These are phyloP conservation scores for Emericellopsis terricola DNA, from an alignment of 495 filamentous ascomycete species.

Conservation along the genomic window DNA sequence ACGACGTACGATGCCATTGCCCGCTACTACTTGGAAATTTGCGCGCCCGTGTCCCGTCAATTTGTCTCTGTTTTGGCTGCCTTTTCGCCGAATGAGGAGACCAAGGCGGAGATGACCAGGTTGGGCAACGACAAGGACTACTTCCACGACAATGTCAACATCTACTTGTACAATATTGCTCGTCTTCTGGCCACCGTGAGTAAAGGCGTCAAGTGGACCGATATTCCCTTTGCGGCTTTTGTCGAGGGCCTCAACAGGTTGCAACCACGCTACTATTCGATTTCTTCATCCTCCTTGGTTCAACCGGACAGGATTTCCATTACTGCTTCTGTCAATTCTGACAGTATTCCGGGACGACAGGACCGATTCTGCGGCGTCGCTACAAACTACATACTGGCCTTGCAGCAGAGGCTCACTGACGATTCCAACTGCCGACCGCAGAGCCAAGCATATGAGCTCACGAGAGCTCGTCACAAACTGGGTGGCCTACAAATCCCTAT, in stretches of 20 bases:
- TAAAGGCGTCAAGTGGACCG: constrained; percentile 51
- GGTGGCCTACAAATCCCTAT: constrained; percentile 91
- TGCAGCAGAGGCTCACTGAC: constrained; percentile 94
- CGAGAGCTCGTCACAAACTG: constrained; percentile 88
- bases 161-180: constrained; percentile 76
- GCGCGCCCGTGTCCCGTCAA: constrained; percentile 89
- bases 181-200: constrained; percentile 63
- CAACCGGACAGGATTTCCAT: constrained; percentile 89
- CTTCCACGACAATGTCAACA: constrained; percentile 75
- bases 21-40: constrained; percentile 95
- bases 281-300: constrained; percentile 88
- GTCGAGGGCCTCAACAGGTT: constrained; percentile 90
- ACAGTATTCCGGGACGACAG: constrained; percentile 53
- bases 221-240: constrained; percentile 82
- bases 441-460: constrained; percentile 76
- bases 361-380: constrained; percentile 87
- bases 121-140: constrained; percentile 90
- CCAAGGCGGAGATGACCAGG: constrained; percentile 73
- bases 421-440: constrained; percentile 72
- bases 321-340: constrained; percentile 83
- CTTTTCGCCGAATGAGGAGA: constrained; percentile 76
- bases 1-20: constrained; percentile 90
- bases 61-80: constrained; percentile 73
- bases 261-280: constrained; percentile 97
- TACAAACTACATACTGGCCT: constrained; percentile 89